phyloP scores from a whole-genome alignment of 495 filamentous ascomycete species.

The Xylaria intraflava region DNA sequence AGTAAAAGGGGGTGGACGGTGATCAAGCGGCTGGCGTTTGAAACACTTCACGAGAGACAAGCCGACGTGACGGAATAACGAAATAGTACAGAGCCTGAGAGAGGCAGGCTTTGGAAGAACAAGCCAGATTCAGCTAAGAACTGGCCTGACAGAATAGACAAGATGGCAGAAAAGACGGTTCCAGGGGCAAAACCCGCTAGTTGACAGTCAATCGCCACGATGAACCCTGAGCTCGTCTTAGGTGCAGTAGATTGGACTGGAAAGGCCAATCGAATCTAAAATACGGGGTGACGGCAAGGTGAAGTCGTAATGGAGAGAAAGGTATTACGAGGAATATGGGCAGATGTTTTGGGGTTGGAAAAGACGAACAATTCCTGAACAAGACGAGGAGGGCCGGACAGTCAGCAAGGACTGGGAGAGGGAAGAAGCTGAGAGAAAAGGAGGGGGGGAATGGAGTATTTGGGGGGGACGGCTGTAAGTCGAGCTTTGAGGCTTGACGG shows the following conservation, averaged over 20 bases:
- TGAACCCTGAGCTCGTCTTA: conserved; percentile 1
- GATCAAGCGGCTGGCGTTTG: conserved; percentile 16
- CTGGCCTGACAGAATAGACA: conserved; percentile 12
- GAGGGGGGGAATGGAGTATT: conserved; percentile 14
- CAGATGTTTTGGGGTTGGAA: conserved; percentile 4
- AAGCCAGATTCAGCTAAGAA: conserved; percentile 31
- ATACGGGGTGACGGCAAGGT: background rate
- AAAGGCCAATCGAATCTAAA: conserved; percentile 10
- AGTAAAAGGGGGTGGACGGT: conserved; percentile 5
- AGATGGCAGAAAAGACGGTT: conserved; percentile 7
- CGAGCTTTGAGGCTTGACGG: conserved; percentile 6
- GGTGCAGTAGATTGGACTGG: background rate
- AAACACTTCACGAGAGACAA: conserved; percentile 5
- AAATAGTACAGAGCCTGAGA: conserved; percentile 21
- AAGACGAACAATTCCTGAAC: conserved; percentile 5
- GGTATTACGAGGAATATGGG: conserved; percentile 11
- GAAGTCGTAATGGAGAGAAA: background rate
- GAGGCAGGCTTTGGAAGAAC: conserved; percentile 4
- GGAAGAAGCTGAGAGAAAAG: conserved; percentile 8
- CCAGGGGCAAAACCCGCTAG: conserved; percentile 13
- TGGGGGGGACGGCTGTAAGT: conserved; percentile 17
- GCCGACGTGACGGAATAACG: conserved; percentile 8
- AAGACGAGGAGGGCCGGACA: conserved; percentile 9
- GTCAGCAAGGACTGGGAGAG: conserved; percentile 12
- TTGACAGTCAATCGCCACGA: conserved; percentile 9